Percentiles rank a stretch among this genome's conserved stretches.
Evolutionary conservation across 2,329 filamentous ascomycete genomes (phyloP).

Genomic region (Colletotrichum scovillei): DNA sequence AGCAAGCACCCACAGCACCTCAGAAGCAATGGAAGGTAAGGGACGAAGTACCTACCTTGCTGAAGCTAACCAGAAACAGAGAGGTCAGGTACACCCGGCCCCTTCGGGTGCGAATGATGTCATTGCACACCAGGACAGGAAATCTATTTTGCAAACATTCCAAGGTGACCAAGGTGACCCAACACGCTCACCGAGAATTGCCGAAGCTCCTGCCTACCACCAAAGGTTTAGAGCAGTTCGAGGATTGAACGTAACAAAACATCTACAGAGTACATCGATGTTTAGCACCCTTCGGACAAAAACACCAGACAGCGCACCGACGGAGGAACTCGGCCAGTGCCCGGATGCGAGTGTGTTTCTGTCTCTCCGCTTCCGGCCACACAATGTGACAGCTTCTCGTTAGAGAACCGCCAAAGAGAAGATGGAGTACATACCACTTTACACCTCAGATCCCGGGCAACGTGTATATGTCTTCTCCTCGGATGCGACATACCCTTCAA

Average conservation of each 20-base stretch:
- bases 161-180: conserved; percentile 26
- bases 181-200: conserved; percentile 6
- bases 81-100: conserved; percentile 15
- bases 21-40: neutral
- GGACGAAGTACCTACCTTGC: too few relatives aligned
- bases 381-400: neutral
- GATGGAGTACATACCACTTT: neutral
- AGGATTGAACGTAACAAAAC: neutral
- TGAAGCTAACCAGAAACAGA: neutral
- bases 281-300: neutral
- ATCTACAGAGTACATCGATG: neutral
- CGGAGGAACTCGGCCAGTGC: neutral
- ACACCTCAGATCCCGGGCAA: neutral
- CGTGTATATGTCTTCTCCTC: neutral
- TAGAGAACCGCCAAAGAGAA: neutral
- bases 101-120: conserved; percentile 15
- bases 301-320: neutral
- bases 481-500: neutral
- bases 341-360: neutral
- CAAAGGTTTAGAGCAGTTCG: neutral
- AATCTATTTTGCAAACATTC: conserved; percentile 1
- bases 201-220: neutral
- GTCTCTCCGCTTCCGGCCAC: conserved; percentile 10
- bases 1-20: neutral
- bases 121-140: conserved; percentile 7